Conservation (phyloP, 352 stramenopile species). For the Phytophthora brassicae region DNA sequence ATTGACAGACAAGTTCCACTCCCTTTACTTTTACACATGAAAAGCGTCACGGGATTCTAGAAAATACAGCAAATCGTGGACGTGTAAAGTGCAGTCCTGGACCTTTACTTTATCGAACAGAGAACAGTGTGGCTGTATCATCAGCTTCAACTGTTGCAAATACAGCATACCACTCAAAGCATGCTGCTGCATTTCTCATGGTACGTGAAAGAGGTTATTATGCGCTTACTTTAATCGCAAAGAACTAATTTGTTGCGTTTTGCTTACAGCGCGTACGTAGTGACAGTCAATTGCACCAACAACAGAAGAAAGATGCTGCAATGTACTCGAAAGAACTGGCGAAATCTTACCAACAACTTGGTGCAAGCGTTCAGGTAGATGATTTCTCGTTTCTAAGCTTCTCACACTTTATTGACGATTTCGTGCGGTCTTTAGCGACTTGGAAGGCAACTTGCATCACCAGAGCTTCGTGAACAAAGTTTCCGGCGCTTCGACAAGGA, state of each 20-base stretch:
- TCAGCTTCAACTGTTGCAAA: conserved; percentile 24
- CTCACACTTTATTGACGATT: not conserved
- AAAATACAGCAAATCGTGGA: conserved; percentile 27
- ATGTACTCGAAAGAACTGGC: conserved; percentile 53
- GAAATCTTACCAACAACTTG: conserved; percentile 52
- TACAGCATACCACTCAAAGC: conserved; percentile 30
- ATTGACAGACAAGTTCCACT: conserved; percentile 41
- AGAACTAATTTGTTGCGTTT: not conserved
- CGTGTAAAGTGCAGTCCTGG: conserved; percentile 25
- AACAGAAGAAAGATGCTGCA: conserved; percentile 25
- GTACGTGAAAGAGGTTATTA: conserved; percentile 12
- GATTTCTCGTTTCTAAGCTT: not conserved
- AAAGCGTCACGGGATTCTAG: conserved; percentile 46
- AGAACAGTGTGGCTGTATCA: conserved; percentile 15
- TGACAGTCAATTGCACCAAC: conserved; percentile 36
- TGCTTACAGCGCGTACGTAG: conserved; percentile 36
- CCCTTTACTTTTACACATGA: conserved; percentile 54
- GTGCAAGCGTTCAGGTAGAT: conserved; percentile 37
- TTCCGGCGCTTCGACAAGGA: conserved; percentile 44
- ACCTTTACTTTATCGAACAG: conserved; percentile 24
- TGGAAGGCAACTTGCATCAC: conserved; percentile 38
- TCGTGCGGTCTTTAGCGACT: conserved; percentile 22
- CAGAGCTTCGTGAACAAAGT: conserved; percentile 20
- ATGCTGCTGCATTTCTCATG: conserved; percentile 35
- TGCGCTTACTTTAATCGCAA: not conserved